Evolutionary conservation across 306 rosid species (phyloP).

Genomic region (Corylus heterophylla): DNA sequence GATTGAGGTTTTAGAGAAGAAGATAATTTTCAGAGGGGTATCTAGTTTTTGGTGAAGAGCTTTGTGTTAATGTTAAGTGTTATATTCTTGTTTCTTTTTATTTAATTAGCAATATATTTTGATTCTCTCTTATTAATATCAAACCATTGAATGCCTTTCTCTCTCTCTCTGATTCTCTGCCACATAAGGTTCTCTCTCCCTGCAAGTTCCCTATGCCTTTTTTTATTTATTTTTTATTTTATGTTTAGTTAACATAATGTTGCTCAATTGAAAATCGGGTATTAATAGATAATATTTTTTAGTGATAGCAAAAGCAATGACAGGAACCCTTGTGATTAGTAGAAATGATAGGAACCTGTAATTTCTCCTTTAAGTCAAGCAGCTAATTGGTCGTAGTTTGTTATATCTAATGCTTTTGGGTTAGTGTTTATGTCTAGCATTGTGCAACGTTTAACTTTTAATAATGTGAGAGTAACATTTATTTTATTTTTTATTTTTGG

Average conservation of each 20-base stretch:
- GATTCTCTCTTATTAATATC: not conserved
- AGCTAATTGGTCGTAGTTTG: conserved; percentile 6
- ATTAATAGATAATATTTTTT: not conserved
- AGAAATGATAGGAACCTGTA: not conserved
- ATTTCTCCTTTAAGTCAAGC: conserved; percentile 10
- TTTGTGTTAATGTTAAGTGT: too few relatives aligned
- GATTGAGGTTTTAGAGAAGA: too few relatives aligned
- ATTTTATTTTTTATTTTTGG: not conserved
- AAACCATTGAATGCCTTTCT: conserved; percentile 10
- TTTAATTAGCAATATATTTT: not conserved
- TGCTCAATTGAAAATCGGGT: not conserved
- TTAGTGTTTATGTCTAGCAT: not conserved
- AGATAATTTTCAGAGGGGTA: too few relatives aligned
- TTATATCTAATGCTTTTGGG: not conserved
- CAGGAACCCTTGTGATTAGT: not conserved
- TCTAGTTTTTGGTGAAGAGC: too few relatives aligned
- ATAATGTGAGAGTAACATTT: not conserved
- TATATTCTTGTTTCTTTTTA: too few relatives aligned
- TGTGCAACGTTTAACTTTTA: not conserved
- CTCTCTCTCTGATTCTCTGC: conserved; percentile 5
- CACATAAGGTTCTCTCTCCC: not conserved
- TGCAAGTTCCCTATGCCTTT: not conserved
- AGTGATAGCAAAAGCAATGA: conserved; percentile 4
- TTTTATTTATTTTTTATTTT: not conserved
- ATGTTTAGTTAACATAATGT: not conserved